Evolutionary conservation across 345 rosid species (phyloP), one percentile per base, ranked within the genome.

Genomic region (Mangifera indica): DNA sequence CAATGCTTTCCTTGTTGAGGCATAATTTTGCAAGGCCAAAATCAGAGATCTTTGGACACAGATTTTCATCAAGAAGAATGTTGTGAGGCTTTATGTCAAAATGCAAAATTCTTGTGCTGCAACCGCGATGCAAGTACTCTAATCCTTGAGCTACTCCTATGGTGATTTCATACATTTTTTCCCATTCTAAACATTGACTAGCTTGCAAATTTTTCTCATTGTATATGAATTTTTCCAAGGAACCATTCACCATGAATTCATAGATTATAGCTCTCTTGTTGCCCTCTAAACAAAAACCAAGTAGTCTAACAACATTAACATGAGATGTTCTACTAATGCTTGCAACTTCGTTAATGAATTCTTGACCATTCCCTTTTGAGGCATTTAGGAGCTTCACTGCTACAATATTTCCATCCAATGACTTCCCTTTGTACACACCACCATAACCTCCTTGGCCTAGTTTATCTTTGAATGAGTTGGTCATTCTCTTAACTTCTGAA

Each of bases 21-120:
- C 64, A 76, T 18, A 72, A 46, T 42, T 68, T 75, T 2, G 79
- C 61, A 0, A 79, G 74, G 1, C 77, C 79, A 45, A 79, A 79
- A 34, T 79, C 75, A 0, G 71, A 67, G 18, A 72, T 72, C 46
- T 72, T 76, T 0, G 74, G 74, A 12, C 32, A 7, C 29, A 67
- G 76, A 8, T 76, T 53, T 10, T 58, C 10, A 0, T 79, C 75
- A 0, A 76, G 60, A 14, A 72, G 77, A 48, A 75, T 49, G 61
- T 75, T 68, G 11, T 71, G 73, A n/a, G 79, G 78, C 34, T 69
- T 79, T 60, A 79, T 68, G 66, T 82, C 81, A 1, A 79, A 77
- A 64, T 82, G 83, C 70, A 82, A 15, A n/a, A 82, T 77, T 48
- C 79, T 77, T 3, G 72, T 71, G 53, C 24, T 76, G 59, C 82